Conservation (phyloP, 768 basidiomycete genomes). For the Mycena venus region DNA sequence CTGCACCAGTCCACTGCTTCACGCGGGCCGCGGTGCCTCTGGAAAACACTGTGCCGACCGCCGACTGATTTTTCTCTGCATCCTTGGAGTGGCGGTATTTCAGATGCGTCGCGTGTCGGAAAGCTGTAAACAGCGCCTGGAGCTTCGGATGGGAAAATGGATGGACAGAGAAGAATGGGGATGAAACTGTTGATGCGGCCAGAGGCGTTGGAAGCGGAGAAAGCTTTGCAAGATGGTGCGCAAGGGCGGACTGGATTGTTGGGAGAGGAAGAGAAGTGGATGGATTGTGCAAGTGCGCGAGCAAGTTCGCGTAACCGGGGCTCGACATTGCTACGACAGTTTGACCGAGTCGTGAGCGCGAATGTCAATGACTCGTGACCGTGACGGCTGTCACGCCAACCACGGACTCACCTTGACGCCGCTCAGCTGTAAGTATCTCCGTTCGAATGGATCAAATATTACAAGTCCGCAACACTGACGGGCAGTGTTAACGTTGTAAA, state of each 20-base stretch:
- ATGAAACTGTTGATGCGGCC: constrained; percentile 67
- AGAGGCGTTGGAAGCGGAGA: constrained; percentile 69
- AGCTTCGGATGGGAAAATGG: constrained; percentile 62
- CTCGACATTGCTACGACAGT: constrained; percentile 28
- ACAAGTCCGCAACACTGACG: too few species aligned
- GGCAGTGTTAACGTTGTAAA: too few species aligned
- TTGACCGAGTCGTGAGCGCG: neutral
- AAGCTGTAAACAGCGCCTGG: constrained; percentile 64
- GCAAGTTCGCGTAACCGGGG: constrained; percentile 55
- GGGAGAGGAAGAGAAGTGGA: constrained; percentile 58
- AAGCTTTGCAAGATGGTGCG: constrained; percentile 68
- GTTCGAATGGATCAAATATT: too few species aligned
- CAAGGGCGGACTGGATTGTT: constrained; percentile 67
- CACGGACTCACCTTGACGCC: too few species aligned
- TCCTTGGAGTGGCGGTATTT: constrained; percentile 59
- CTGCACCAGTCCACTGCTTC: constrained; percentile 63
- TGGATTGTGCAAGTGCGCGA: constrained; percentile 65
- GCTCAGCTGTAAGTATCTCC: too few species aligned
- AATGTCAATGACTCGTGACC: neutral
- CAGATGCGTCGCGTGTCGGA: constrained; percentile 71
- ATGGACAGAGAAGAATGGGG: constrained; percentile 63
- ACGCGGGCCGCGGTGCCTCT: constrained; percentile 55
- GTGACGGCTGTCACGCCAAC: neutral
- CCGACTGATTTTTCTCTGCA: constrained; percentile 46
- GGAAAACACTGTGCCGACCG: constrained; percentile 51